These are phyloP conservation scores for Hyphodiscus sp. DNA, from an alignment of 2,329 filamentous ascomycete genomes.

Conservation along the genomic window DNA sequence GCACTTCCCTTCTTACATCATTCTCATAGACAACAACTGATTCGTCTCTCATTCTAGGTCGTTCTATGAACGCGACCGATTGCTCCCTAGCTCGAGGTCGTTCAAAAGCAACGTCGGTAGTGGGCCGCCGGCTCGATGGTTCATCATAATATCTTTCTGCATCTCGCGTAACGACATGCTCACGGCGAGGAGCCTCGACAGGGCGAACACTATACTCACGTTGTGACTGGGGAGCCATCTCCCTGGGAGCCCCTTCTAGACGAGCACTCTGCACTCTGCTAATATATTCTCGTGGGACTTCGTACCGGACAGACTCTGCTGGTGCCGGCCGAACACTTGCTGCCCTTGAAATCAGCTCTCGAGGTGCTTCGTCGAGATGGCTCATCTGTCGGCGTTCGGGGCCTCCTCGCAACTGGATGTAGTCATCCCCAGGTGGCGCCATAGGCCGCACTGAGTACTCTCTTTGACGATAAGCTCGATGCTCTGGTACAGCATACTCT, in stretches of 20 bases:
- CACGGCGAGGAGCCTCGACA: slow-evolving; percentile 20
- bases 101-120: slow-evolving; percentile 22
- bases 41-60: slow-evolving; percentile 23
- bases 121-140: slow-evolving; percentile 9
- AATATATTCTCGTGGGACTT: slow-evolving; percentile 36
- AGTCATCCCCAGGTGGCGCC: slow-evolving; percentile 29
- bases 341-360: slow-evolving; percentile 41
- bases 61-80: slow-evolving; percentile 26
- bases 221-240: slow-evolving; percentile 20
- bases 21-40: slow-evolving; percentile 28
- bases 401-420: slow-evolving; percentile 39
- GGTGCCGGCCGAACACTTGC: slow-evolving; percentile 51
- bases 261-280: slow-evolving; percentile 37
- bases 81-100: slow-evolving; percentile 24
- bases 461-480: slow-evolving; percentile 48
- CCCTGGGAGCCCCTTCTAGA: slow-evolving; percentile 31
- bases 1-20: slow-evolving; percentile 25
- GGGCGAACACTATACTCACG: slow-evolving; percentile 28
- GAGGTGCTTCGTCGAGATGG: slow-evolving; percentile 40
- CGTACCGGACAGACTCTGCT: slow-evolving; percentile 32
- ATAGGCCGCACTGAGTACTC: slow-evolving; percentile 49
- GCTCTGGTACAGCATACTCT: slow-evolving; percentile 43
- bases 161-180: slow-evolving; percentile 15
- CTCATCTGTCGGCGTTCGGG: slow-evolving; percentile 23
- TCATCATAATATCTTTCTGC: slow-evolving; percentile 25